Conservation (phyloP, 176 grass and related monocot species). For the Avena sativa region DNA sequence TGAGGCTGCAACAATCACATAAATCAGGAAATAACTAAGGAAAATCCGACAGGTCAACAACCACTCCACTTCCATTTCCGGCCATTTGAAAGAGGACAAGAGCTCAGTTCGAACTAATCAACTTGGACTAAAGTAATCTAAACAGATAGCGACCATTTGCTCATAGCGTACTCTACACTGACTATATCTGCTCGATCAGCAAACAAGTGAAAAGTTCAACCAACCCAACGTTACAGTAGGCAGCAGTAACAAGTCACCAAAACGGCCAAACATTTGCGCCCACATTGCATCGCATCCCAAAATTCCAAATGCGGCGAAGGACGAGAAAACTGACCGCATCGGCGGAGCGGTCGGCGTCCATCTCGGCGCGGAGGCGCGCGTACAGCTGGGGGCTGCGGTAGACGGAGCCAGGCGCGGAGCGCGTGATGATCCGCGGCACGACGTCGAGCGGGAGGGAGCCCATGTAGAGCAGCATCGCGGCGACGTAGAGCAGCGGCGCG, state of each 20-base stretch:
- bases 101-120: slow-evolving; percentile 29
- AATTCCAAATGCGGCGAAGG: slow-evolving; percentile 2
- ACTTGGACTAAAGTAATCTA: slow-evolving; percentile 45
- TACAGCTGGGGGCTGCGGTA: slow-evolving; percentile 95
- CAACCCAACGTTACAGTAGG: neutral
- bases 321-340: slow-evolving; percentile 68
- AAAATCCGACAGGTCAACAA: slow-evolving; percentile 26
- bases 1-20: neutral
- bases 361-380: slow-evolving; percentile 73
- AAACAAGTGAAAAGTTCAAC: slow-evolving; percentile 6
- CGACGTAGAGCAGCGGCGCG: slow-evolving; percentile 93
- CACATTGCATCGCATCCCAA: neutral
- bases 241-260: neutral
- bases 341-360: slow-evolving; percentile 90
- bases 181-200: slow-evolving; percentile 7
- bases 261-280: neutral
- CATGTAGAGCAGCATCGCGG: slow-evolving; percentile 91
- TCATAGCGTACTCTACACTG: neutral
- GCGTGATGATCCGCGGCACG: slow-evolving; percentile 78
- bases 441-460: slow-evolving; percentile 88
- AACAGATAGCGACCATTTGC: slow-evolving; percentile 8
- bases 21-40: neutral
- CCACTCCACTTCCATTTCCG: slow-evolving; percentile 18
- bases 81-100: slow-evolving; percentile 25
- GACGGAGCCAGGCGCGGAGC: slow-evolving; percentile 72